phyloP scores from a whole-genome alignment of 2,329 filamentous ascomycete species.

The Colletotrichum tofieldiae region DNA sequence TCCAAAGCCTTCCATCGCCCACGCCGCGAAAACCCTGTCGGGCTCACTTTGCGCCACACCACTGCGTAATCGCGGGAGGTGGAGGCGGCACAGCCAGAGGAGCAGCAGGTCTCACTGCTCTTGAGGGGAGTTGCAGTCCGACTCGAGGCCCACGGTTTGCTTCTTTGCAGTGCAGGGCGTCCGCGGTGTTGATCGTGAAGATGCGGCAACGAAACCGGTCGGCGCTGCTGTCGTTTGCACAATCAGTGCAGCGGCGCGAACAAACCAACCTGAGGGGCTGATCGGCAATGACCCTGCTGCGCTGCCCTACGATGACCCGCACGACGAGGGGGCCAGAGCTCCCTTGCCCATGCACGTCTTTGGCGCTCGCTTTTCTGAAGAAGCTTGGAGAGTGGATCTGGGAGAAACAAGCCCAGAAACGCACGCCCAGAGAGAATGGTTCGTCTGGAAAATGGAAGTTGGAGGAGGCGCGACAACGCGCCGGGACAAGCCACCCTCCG shows the following conservation, averaged over 20 bases:
- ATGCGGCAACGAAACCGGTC: background rate
- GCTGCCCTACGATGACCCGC: constrained; percentile 16
- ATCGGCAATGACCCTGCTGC: background rate
- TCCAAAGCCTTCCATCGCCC: constrained; percentile 13
- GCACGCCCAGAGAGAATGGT: background rate
- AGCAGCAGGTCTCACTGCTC: background rate
- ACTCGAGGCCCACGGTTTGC: background rate
- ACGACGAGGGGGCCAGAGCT: constrained; percentile 12
- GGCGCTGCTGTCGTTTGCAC: background rate
- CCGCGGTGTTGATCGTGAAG: background rate
- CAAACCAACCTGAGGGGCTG: background rate
- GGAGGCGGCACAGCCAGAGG: constrained; percentile 18
- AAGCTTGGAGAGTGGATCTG: constrained; percentile 17
- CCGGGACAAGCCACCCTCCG: constrained; percentile 1
- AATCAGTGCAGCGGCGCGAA: background rate
- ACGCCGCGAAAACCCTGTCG: constrained; percentile 25
- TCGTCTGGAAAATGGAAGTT: background rate
- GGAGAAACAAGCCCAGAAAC: background rate
- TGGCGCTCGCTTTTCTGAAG: background rate
- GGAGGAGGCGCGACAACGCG: no score
- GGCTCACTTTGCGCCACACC: constrained; percentile 36
- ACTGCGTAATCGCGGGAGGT: constrained; percentile 36
- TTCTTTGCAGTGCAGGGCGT: no score
- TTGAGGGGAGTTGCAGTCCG: background rate
- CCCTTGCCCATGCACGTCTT: constrained; percentile 12